Conservation (phyloP, 176 grass and related monocot species). For the Alopecurus myosuroides region DNA sequence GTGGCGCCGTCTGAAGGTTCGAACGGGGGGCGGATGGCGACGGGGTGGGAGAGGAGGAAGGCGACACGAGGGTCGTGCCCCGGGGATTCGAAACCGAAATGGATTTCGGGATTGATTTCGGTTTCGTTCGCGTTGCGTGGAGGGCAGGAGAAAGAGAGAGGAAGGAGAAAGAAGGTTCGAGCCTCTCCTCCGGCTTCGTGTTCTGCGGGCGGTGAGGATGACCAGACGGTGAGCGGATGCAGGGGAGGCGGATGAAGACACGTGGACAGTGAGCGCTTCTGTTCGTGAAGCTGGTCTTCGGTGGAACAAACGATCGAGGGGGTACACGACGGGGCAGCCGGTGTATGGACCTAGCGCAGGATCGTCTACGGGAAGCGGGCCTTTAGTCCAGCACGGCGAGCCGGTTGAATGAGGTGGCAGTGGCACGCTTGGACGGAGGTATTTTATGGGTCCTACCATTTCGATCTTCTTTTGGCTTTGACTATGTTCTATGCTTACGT, state of each 20-base stretch:
- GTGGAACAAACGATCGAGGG: not conserved
- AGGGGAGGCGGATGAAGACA: not conserved
- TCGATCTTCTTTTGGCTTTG: not conserved
- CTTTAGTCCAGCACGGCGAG: slow-evolving; percentile 21
- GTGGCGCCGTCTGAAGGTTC: not conserved
- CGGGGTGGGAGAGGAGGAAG: not conserved
- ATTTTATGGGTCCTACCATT: not conserved
- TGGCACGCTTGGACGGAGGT: not conserved
- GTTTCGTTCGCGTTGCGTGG: slow-evolving; percentile 37
- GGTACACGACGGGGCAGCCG: accelerated
- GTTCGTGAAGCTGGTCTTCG: not conserved
- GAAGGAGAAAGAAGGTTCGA: slow-evolving; percentile 37
- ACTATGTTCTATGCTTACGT: not conserved
- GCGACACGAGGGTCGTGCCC: not conserved
- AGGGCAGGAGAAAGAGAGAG: not conserved
- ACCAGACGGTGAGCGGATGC: slow-evolving; percentile 2
- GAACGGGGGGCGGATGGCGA: not conserved
- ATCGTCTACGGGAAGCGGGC: not conserved
- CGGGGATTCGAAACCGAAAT: slow-evolving; percentile 19
- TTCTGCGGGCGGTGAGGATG: not conserved
- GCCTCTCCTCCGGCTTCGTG: slow-evolving; percentile 19
- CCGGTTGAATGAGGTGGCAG: slow-evolving; percentile 30
- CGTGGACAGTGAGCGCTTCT: not conserved
- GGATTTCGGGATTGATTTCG: not conserved
- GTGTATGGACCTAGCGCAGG: slow-evolving; percentile 19